A percentile compares a stretch with the other conserved stretches of the same genome.
Conservation (phyloP, 31 red algal genomes). For the Porphyra umbilicalis region DNA sequence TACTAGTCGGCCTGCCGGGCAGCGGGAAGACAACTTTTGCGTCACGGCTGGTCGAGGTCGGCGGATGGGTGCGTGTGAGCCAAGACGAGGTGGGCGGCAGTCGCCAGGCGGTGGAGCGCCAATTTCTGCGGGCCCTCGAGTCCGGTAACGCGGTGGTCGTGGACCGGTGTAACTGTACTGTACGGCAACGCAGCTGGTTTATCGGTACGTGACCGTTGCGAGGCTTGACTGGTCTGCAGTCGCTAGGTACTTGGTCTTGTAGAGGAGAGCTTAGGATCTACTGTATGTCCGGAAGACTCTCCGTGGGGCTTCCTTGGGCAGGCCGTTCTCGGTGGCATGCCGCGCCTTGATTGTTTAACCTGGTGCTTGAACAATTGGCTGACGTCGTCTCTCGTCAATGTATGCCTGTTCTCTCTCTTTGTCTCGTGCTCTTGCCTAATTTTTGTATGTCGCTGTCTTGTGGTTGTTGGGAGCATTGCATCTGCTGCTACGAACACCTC, state of each 20-base stretch:
- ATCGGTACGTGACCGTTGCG: conserved; percentile 5
- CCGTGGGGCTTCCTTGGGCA: no score
- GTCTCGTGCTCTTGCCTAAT: background rate
- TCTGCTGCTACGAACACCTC: background rate
- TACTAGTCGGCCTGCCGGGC: conserved; percentile 21
- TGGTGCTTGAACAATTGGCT: no score
- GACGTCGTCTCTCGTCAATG: no score
- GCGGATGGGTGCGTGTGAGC: conserved; percentile 13
- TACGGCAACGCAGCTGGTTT: conserved; percentile 2
- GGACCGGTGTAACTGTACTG: conserved; percentile 5
- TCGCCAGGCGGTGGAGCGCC: background rate
- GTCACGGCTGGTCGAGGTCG: background rate
- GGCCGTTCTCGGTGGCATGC: no score
- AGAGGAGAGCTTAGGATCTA: no score
- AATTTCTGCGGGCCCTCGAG: background rate
- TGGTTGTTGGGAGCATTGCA: background rate
- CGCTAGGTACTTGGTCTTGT: no score
- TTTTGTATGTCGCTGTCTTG: background rate
- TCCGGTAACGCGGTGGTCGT: background rate
- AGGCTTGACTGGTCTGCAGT: no score
- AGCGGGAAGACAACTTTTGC: conserved; percentile 30
- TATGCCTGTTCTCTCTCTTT: background rate
- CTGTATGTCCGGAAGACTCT: no score
- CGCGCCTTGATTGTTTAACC: no score
- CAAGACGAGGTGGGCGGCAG: conserved; percentile 17